These are phyloP conservation scores for Penicillium sp. DNA, from an alignment of 2,329 filamentous ascomycete species.

Conservation along the genomic window DNA sequence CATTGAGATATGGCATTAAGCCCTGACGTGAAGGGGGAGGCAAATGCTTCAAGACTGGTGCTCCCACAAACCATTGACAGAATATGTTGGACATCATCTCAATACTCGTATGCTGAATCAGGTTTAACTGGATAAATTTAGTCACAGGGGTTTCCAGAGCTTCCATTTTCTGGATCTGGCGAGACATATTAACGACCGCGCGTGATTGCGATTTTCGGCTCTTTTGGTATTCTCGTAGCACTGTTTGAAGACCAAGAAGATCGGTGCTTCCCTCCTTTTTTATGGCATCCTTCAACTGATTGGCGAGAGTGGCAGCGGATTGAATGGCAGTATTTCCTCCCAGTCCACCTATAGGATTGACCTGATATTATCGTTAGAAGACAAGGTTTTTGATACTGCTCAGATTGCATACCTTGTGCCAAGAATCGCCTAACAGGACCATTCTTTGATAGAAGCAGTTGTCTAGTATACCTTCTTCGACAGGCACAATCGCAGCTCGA, in stretches of 20 bases:
- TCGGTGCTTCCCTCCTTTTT: background rate
- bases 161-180: slow-evolving; percentile 1
- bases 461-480: slow-evolving; percentile 12
- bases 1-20: slow-evolving; percentile 2
- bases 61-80: background rate
- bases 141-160: slow-evolving; percentile 2
- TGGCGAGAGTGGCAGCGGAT: slow-evolving; percentile 6
- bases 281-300: slow-evolving; percentile 8
- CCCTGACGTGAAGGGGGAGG: background rate
- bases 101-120: background rate
- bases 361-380: slow-evolving; percentile 4
- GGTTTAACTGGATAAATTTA: slow-evolving; percentile 1
- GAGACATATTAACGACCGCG: background rate
- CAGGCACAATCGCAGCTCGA: background rate
- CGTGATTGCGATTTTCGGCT: background rate
- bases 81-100: background rate
- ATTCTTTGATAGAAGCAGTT: slow-evolving; percentile 11
- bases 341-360: slow-evolving; percentile 7
- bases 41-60: slow-evolving; percentile 1
- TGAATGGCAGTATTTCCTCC: slow-evolving; percentile 13
- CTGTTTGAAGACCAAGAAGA: background rate
- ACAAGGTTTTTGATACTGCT: background rate
- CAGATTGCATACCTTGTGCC: slow-evolving; percentile 11
- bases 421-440: slow-evolving; percentile 15
- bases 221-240: slow-evolving; percentile 4